A percentile compares a stretch with the other conserved stretches of the same genome.
Evolutionary conservation across 2,329 filamentous ascomycete species (phyloP).

Genomic region (Ophiostoma piceae): DNA sequence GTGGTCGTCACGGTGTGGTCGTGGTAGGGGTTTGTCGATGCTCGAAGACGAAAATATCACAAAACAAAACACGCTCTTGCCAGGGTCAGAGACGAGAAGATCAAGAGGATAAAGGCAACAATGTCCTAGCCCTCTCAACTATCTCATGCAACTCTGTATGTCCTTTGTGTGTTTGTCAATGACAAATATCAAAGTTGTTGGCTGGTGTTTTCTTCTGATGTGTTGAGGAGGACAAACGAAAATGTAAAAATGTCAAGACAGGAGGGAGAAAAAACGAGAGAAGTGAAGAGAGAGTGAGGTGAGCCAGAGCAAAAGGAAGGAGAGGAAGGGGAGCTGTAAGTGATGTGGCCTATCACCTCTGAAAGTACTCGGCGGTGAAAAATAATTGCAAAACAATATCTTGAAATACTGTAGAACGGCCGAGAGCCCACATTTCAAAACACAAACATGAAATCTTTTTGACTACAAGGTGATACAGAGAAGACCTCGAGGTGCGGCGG

Average conservation of each 20-base stretch:
- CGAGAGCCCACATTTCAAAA: neutral
- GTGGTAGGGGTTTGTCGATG: neutral
- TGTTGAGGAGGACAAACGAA: neutral
- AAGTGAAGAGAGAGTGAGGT: neutral
- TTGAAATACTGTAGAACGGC: neutral
- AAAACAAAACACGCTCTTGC: neutral
- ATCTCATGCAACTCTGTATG: neutral
- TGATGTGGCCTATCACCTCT: neutral
- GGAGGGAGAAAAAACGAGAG: neutral
- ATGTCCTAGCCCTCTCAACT: neutral
- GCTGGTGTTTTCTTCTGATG: neutral
- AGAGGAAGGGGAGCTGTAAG: neutral
- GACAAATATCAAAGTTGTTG: neutral
- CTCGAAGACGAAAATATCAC: neutral
- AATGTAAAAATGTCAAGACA: neutral
- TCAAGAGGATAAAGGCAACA: neutral
- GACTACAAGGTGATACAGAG: neutral
- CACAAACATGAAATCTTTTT: neutral
- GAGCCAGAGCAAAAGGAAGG: neutral
- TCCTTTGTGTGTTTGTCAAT: neutral
- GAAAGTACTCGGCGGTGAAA: neutral
- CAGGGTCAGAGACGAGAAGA: neutral
- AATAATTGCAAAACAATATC: neutral
- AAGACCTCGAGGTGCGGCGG: neutral
- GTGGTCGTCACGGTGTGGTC: neutral